These are phyloP conservation scores for Phytopythium boreale DNA, from an alignment of 352 stramenopile species.

Conservation along the genomic window DNA sequence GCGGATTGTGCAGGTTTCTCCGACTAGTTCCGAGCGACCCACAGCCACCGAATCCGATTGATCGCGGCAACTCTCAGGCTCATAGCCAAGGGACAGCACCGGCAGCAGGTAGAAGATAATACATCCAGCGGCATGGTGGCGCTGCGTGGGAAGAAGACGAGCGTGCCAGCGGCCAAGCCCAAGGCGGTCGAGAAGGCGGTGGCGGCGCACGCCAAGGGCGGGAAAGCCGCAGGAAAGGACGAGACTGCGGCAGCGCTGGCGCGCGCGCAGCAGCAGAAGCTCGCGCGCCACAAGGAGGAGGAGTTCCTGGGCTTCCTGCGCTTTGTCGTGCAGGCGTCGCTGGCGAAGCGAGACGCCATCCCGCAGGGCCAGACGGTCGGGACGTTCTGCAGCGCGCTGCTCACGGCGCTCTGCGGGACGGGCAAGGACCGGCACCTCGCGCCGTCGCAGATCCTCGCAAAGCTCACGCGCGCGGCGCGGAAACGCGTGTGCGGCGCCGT, in stretches of 20 bases:
- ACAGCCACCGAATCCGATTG: background rate
- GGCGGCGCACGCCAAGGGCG: slow-evolving; percentile 9
- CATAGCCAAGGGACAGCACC: background rate
- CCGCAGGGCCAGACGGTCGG: slow-evolving; percentile 15
- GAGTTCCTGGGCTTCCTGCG: slow-evolving; percentile 46
- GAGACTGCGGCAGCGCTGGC: slow-evolving; percentile 7
- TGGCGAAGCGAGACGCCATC: slow-evolving; percentile 19
- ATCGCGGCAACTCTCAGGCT: background rate
- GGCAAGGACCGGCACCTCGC: slow-evolving; percentile 46
- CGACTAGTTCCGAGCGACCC: slow-evolving; percentile 2
- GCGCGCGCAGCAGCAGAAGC: slow-evolving; percentile 31
- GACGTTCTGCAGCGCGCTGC: slow-evolving; percentile 40
- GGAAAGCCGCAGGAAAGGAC: slow-evolving; percentile 26
- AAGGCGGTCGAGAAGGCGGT: slow-evolving; percentile 47
- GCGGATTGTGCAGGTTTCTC: slow-evolving; percentile 1
- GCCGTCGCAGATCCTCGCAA: slow-evolving; percentile 58
- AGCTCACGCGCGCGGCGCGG: slow-evolving; percentile 51
- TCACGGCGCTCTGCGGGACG: slow-evolving; percentile 45
- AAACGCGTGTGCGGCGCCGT: slow-evolving; percentile 83
- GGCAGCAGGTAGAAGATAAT: background rate
- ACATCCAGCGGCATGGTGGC: slow-evolving; percentile 43
- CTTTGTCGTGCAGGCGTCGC: slow-evolving; percentile 42
- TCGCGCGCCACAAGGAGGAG: slow-evolving; percentile 31
- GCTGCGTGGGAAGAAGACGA: slow-evolving; percentile 71
- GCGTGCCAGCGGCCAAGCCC: slow-evolving; percentile 47